Evolutionary conservation across 2,329 filamentous ascomycete species (phyloP), one percentile per base, ranked within the genome.

Genomic region (Trichoderma semiorbis): DNA sequence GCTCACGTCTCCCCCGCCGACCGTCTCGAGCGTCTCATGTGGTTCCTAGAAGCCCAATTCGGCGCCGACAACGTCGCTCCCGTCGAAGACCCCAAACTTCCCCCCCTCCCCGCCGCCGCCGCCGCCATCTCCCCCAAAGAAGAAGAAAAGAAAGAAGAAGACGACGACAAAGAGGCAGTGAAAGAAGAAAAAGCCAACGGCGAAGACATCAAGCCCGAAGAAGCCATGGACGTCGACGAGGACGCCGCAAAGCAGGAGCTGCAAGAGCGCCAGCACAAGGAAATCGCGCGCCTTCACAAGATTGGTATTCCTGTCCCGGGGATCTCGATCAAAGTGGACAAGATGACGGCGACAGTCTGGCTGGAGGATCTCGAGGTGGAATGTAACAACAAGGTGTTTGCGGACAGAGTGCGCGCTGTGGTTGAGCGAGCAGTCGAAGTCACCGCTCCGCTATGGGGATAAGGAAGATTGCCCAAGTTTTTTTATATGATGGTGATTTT

Each of bases 11-110:
- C 88, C 11, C 86, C 94, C 0, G 86, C 91, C 58, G 93, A 97
- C 76, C 92, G 93, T 53, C 90, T 98, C 53, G 89, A 92, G 74
- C 91, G 95, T 39, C 89, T 99, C 24, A 92, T 97, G 83, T 93
- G 97, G 90, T 97, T 99, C 84, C 91, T 99, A 16, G 96, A 99
- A 84, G 93, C 95, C 3, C 96, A 99, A 80, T 99, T 99, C 79
- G 96, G 96, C 73, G 86, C 89, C 36, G 91, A 96, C 74, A 91
- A 93, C 72, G 90, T 98, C 71, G 86, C 88, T 0, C 94, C 95
- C 5, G 92, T 98, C 75, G 87, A 91, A 50, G 84, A 82, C 78
- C 84, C 94, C 72, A 88, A 90, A 80, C 80, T 90, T 3, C 84
- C 85, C 0, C 74, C 82, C 7, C 76, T 83, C 34, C 75, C 78